Base-by-base conservation (phyloP, 2,329 filamentous ascomycete species). In the Stagonosporopsis vannaccii region DNA sequence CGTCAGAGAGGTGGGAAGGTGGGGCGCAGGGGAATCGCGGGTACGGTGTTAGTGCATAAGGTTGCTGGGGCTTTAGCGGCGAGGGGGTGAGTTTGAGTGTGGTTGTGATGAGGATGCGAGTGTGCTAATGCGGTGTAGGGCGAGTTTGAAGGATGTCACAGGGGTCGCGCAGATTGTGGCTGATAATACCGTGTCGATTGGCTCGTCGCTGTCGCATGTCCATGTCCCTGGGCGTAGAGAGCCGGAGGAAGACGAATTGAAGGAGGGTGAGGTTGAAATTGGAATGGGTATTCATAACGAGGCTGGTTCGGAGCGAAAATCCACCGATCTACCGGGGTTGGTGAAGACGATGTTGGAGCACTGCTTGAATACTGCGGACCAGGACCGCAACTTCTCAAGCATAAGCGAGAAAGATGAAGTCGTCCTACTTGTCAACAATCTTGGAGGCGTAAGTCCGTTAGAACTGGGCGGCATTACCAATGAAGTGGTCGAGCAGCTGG, bases 1-100 rank as follows among this genome's bases (percentile, higher is more conserved):
- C 82, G 92, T 56, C 82, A 80, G 48, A 89, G 89, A 72, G 89
- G 90, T 11, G 93, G 94, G n/a, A 97, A 97, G 74, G 94, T 97
- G 15, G 94, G 94, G 1, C 82, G 94, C 47, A 85, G 94, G 70
- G 94, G 94, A 49, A 95, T 98, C 74, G 93, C 92, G 3, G 94
- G 94, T 28, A 96, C 92, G 6, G 91, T 96, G 35, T 80, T 97
- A 22, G 90, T 97, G n/a, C 84, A 93, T 67, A 97, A 98, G 83
- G 90, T 96, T 70, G 84, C 89, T 13, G 92, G 94, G 9, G 94
- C 92, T 6, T 76, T 96, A 67, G 92, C 93, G 4, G 90, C 89
- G 25, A 82, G 81, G 65, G 92, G 91, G 62, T 84, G 71, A 65
- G 79, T 43, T 4, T 37, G 32, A 6, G 22, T 6, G 33, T 44